Evolutionary conservation across 1,284 basidiomycete species (phyloP), one percentile per base, ranked within the genome.

Genomic region (Rhodotorula mucilaginosa): DNA sequence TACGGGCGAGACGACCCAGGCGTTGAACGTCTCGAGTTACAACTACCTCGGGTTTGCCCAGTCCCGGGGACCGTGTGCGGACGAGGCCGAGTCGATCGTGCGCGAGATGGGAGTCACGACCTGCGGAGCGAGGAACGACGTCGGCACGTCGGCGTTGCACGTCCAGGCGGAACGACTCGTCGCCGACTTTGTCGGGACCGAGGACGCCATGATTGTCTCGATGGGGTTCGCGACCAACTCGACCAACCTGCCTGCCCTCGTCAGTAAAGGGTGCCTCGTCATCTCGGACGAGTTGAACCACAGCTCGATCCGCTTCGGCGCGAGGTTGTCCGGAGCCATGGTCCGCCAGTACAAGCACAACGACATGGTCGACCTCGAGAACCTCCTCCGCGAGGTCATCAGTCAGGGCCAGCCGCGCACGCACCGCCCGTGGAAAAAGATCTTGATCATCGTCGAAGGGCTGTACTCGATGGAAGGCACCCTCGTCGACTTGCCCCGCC

Each of bases 141-240:
- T 88, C 47, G 95, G 93, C 47, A 88, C 89, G 2, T 87, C 88
- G 39, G 94, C 97, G 79, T 83, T 98, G 47, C 97, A 98, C 81
- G 76, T 84, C 29, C 86, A 90, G 71, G 87, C 89, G 12, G 97
- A 99, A 82, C 87, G 89, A 52, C 87, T 99, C 47, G 91, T 98
- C 2, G 92, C 95, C 23, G 86, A 87, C 60, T 99, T 98, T 80
- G 83, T 97, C 6, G 95, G 94, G 56, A 87, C 86, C 82, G 93
- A 99, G 80, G 91, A 94, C 72, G 86, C 93, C 44, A 85, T 97
- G 72, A 88, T 99, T 76, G 88, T 90, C 75, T 95, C 93, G 7
- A 97, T 97, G 93, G 96, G 96, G 48, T 99, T 97, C 79, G 96
- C 96, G 21, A 99, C 96, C 71, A 99, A 99, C 83, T 95, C 93